These are phyloP conservation scores for Leccinum aurantiacum DNA, from an alignment of 768 basidiomycete genomes.

Conservation along the genomic window DNA sequence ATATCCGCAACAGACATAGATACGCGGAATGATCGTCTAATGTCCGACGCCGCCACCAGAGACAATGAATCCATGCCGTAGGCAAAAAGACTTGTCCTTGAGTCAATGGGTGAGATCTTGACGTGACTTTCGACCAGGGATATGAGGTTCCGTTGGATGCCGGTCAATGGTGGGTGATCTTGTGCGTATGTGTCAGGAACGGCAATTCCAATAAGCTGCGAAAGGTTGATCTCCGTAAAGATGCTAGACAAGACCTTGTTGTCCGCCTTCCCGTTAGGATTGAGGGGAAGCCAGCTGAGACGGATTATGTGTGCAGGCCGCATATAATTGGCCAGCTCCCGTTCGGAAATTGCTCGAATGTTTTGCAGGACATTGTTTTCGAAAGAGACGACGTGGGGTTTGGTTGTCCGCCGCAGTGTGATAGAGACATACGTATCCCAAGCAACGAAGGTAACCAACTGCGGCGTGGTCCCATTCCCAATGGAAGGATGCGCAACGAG, in stretches of 20 bases:
- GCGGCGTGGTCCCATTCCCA: constrained; percentile 33
- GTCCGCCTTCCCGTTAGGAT: constrained; percentile 37
- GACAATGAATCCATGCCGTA: constrained; percentile 35
- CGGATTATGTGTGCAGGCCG: constrained; percentile 50
- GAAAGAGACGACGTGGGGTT: constrained; percentile 29
- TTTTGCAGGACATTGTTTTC: constrained; percentile 31
- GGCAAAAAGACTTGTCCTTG: constrained; percentile 32
- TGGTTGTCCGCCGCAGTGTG: constrained; percentile 37
- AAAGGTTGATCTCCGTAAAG: constrained; percentile 25
- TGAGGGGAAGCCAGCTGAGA: constrained; percentile 48
- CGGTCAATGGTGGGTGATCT: neutral
- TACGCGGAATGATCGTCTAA: constrained; percentile 20
- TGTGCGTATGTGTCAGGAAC: constrained; percentile 1
- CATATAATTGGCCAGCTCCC: constrained; percentile 50
- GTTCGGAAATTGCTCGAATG: constrained; percentile 36
- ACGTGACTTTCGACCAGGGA: constrained; percentile 32
- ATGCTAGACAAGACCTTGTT: constrained; percentile 28
- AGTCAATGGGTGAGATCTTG: constrained; percentile 19
- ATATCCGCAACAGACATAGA: constrained; percentile 29
- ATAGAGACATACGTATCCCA: constrained; percentile 40
- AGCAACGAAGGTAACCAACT: constrained; percentile 47
- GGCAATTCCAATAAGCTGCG: constrained; percentile 20
- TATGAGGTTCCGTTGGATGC: constrained; percentile 40
- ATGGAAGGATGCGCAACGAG: constrained; percentile 44
- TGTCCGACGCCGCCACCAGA: constrained; percentile 21